phyloP scores from a whole-genome alignment of 306 rosid genomes.

The Glycine tomentella region DNA sequence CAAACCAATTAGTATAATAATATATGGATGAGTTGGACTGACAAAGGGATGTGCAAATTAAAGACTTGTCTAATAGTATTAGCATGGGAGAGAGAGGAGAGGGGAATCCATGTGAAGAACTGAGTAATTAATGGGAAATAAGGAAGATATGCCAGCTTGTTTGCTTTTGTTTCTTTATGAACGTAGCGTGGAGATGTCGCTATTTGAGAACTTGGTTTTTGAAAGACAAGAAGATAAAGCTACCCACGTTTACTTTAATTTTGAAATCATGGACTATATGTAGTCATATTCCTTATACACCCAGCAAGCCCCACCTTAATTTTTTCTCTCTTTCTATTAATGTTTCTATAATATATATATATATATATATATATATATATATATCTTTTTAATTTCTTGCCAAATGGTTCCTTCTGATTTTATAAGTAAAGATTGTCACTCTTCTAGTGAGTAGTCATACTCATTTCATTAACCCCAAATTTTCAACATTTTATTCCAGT shows the following conservation, averaged over 20 bases:
- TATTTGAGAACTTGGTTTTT: constrained; percentile 42
- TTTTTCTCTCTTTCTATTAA: not conserved
- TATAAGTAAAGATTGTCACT: not conserved
- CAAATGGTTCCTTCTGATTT: not conserved
- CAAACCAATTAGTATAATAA: constrained; percentile 41
- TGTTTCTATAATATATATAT: not conserved
- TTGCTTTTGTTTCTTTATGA: constrained; percentile 51
- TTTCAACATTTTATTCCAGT: not conserved
- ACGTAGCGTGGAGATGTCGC: constrained; percentile 58
- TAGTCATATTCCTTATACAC: not conserved
- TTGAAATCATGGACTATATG: not conserved
- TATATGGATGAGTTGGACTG: constrained; percentile 51
- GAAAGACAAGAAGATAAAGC: constrained; percentile 43
- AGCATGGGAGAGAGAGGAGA: constrained; percentile 36
- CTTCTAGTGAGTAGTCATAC: not conserved
- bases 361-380: not conserved
- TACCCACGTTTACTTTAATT: constrained; percentile 2
- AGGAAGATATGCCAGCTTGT: constrained; percentile 70
- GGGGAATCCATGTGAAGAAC: constrained; percentile 71
- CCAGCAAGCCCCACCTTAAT: not conserved
- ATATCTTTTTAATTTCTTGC: not conserved
- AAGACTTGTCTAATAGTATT: constrained; percentile 21
- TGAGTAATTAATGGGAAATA: constrained; percentile 44
- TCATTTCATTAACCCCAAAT: not conserved
- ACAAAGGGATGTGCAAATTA: constrained; percentile 51